These are phyloP conservation scores for Phymatotrichopsis omnivora DNA, from an alignment of 2,329 filamentous ascomycete species.

Conservation along the genomic window DNA sequence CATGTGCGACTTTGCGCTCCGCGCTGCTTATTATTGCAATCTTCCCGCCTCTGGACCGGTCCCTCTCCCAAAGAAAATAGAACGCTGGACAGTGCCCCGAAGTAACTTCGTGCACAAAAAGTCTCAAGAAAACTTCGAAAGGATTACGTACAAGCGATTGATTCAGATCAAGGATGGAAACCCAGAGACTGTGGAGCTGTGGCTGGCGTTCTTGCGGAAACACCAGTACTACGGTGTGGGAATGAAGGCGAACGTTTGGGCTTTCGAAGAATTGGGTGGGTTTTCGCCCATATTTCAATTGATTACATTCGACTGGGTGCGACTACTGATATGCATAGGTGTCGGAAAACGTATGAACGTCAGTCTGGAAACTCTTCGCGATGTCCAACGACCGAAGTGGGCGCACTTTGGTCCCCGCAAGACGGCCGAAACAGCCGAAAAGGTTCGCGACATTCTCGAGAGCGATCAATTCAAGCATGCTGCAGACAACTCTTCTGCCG, in stretches of 20 bases:
- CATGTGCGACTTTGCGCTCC: conserved; percentile 86
- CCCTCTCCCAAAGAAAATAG: conserved; percentile 72
- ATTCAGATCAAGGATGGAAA: conserved; percentile 91
- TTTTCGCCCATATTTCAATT: conserved; percentile 1
- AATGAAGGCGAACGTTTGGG: conserved; percentile 98
- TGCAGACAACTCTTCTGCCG: no score
- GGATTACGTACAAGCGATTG: conserved; percentile 71
- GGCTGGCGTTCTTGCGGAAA: conserved; percentile 86
- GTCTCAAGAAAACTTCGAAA: conserved; percentile 93
- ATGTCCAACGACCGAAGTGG: conserved; percentile 45
- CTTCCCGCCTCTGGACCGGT: conserved; percentile 78
- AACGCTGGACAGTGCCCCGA: conserved; percentile 89
- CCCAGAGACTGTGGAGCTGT: conserved; percentile 76
- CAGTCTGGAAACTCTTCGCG: conserved; percentile 38
- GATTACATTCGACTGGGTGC: no score
- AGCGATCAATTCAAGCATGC: conserved; percentile 35
- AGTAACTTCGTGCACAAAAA: conserved; percentile 95
- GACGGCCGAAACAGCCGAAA: conserved; percentile 43
- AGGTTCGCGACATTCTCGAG: conserved; percentile 49
- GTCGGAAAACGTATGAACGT: conserved; percentile 46
- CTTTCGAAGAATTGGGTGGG: conserved; percentile 64
- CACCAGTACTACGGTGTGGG: conserved; percentile 92
- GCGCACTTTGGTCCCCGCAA: conserved; percentile 46
- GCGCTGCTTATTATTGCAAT: conserved; percentile 86
- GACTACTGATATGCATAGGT: no score